These are phyloP conservation scores for Draba incana DNA, from an alignment of 345 rosid genomes.

Conservation along the genomic window DNA sequence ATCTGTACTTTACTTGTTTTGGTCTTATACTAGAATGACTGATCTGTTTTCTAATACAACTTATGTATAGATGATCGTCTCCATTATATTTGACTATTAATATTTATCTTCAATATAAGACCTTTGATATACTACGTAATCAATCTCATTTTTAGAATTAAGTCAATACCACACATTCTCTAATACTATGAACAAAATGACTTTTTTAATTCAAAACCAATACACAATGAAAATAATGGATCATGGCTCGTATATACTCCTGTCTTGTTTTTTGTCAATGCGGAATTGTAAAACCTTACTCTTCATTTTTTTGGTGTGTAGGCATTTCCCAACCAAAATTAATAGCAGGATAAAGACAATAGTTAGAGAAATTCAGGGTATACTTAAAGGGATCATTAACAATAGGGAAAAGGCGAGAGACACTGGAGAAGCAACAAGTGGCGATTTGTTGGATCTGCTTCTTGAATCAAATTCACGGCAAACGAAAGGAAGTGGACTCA, in stretches of 20 bases:
- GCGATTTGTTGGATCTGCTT: slow-evolving; percentile 51
- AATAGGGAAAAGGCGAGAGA: slow-evolving; percentile 46
- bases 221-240: not conserved
- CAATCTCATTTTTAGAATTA: too few relatives aligned
- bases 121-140: not conserved
- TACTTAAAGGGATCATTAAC: slow-evolving; percentile 44
- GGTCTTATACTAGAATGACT: slow-evolving; percentile 5
- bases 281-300: not conserved
- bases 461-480: slow-evolving; percentile 52
- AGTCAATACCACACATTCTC: too few relatives aligned
- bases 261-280: not conserved
- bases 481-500: slow-evolving; percentile 43
- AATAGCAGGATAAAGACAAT: slow-evolving; percentile 47
- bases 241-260: not conserved
- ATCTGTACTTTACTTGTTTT: slow-evolving; percentile 6
- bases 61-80: not conserved
- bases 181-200: not conserved
- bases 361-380: slow-evolving; percentile 40
- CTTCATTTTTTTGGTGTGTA: not conserved
- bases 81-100: not conserved
- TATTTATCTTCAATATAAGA: not conserved
- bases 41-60: not conserved
- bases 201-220: not conserved
- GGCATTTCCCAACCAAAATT: slow-evolving; percentile 54
- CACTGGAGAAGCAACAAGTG: slow-evolving; percentile 37